Base-by-base conservation (phyloP, 352 stramenopile species). In the Phytophthora macrochlamydospora region DNA sequence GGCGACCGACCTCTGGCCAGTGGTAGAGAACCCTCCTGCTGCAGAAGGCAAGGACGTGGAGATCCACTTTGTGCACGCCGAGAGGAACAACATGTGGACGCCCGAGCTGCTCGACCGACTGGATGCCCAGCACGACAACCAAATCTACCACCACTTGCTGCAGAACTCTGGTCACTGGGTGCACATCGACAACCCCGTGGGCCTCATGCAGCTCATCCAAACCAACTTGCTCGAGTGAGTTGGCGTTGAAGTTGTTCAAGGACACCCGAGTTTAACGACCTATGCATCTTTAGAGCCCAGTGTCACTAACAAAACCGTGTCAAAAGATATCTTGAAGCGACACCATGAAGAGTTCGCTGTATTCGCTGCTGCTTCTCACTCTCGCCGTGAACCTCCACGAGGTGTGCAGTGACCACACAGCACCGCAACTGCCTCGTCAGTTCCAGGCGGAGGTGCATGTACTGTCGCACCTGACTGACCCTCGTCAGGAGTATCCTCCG, bases 121-220 rank as follows among this genome's bases (percentile, higher is more conserved):
- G 38, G 68, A 89, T 5, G 65, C 67, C 4, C 79, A 87, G 32
- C 48, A 77, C 33, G 45, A 69, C n/a, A 62, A 76, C 37, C 60
- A 78, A 35, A 81, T 94, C 42, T 78, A 89, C 45, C 71, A 82
- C 59, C 83, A 94, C 58, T 70, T 92, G 59, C 75, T 94, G 44
- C 62, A 65, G 14, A 90, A 92, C 35, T 79, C 85, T 32, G 87
- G 85, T n/a, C 87, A 94, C 62, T 94, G 87, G 87, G 83, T 94
- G 62, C 87, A 94, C 68, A 91, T 94, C 29, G 87, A 94, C 76
- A 94, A 94, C 69, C 83, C 85, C 0, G 51, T 65, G 24, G 87
- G 85, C 6, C 71, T 94, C n/a, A 75, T 94, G 55, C 63, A 85
- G 38, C 81, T 92, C 46, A 81, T 94, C 33, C 63, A 90, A 43